Evolutionary conservation across 2,329 filamentous ascomycete genomes (phyloP).

Genomic region (Kalaharituber pfeilii): DNA sequence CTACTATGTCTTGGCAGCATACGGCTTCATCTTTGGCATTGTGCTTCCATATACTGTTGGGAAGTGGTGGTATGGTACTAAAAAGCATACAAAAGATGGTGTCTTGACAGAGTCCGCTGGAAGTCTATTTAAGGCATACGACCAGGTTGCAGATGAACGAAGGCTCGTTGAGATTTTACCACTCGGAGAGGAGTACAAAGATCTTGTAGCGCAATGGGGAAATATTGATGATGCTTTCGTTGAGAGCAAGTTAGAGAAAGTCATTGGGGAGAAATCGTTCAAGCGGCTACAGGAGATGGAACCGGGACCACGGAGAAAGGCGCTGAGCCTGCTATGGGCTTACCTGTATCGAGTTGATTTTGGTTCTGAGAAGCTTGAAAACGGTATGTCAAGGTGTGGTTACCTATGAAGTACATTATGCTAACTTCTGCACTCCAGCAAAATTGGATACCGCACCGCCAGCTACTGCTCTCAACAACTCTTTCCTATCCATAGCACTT

Average conservation of each 20-base stretch:
- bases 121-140: conserved; percentile 83
- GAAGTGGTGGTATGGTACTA: conserved; percentile 97
- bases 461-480: conserved; percentile 67
- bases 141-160: conserved; percentile 63
- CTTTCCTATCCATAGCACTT: conserved; percentile 71
- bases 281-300: conserved; percentile 53
- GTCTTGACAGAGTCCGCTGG: conserved; percentile 86
- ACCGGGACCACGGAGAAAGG: conserved; percentile 51
- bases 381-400: conserved; percentile 12
- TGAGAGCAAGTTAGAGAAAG: conserved; percentile 21
- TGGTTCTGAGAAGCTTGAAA: conserved; percentile 39
- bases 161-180: conserved; percentile 68
- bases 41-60: conserved; percentile 84
- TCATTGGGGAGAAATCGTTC: conserved; percentile 19
- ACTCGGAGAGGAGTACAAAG: conserved; percentile 68
- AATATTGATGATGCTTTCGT: conserved; percentile 21
- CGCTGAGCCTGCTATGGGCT: conserved; percentile 79
- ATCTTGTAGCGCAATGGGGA: conserved; percentile 36
- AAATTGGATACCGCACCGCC: conserved; percentile 83
- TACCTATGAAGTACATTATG: no score
- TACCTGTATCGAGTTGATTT: conserved; percentile 82
- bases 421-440: conserved; percentile 34
- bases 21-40: conserved; percentile 73
- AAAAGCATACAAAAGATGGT: conserved; percentile 80
- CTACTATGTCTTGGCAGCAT: conserved; percentile 84